Evolutionary conservation across 148 eudicot species (phyloP), one percentile per base, ranked within the genome.

Genomic region (Chenopodium berlandieri): DNA sequence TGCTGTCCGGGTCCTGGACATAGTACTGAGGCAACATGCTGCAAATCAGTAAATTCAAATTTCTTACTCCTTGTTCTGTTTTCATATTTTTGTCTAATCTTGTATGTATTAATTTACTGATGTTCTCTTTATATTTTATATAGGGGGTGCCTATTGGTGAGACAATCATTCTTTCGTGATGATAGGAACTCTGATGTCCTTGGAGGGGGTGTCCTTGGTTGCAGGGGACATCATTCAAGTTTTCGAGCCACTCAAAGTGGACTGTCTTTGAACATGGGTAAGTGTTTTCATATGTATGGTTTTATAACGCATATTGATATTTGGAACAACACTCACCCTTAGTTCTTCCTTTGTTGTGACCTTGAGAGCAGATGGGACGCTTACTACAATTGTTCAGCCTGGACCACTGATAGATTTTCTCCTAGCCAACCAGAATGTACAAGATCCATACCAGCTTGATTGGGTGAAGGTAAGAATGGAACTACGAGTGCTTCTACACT

Each of bases 171-270:
- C 67, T 94, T 94, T 79, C 94, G 89, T 23, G 88, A 90, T 75
- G 92, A 94, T 73, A 90, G 68, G 83, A 94, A 90, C 84, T 94
- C 88, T 34, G 71, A 83, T n/a, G 94, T 90, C 58, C 94, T 94
- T n/a, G 98, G 98, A n/a, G 95, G 95, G 69, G 98, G 98, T 37
- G 91, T 94, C 44, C 89, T 88, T 19, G 97, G 97, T 4, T 92
- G 97, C 85, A 81, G 98, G 44, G 98, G 98, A 4, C 90, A 92
- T 54, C 98, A 94, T 73, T 91, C 98, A 1, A 92, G 95, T 74
- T 94, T 94, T 79, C 86, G 98, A n/a, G 88, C 92, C 8, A 87
- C 91, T 23, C 98, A 94, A 87, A 85, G 89, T 56, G 98, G 98
- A 31, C 76, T 94, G 65, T 94, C 98, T 9, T 79, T 94, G 79